Evolutionary conservation across 257 asterid genomes (phyloP).

Genomic region (Galeopsis tetrahit): DNA sequence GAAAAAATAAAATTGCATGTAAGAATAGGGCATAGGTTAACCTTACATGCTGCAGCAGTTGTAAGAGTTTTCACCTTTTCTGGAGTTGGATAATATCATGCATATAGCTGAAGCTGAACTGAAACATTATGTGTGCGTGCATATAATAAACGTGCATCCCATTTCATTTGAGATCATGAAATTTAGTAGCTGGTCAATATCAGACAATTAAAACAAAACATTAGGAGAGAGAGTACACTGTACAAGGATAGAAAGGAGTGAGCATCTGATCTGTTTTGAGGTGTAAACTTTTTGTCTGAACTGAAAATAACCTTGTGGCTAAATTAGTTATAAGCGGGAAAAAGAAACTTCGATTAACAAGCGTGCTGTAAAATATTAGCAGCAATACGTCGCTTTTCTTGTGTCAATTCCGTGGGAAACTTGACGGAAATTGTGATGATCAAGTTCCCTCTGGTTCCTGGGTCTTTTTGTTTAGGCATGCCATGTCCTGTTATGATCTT

Average conservation of each 20-base stretch:
- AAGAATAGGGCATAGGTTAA: background rate
- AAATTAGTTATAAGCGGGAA: constrained; percentile 11
- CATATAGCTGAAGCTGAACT: background rate
- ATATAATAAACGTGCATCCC: background rate
- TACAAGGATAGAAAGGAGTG: constrained; percentile 10
- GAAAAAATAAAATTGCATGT: background rate
- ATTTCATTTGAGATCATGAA: background rate
- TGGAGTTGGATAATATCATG: constrained; percentile 4
- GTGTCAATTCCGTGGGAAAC: constrained; percentile 65
- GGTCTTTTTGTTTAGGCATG: constrained; percentile 69
- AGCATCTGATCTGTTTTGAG: constrained; percentile 20
- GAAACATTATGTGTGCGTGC: background rate
- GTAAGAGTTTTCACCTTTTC: constrained; percentile 9
- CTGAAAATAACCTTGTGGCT: constrained; percentile 16
- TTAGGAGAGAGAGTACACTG: background rate
- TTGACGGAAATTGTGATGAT: constrained; percentile 50
- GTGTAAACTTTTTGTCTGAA: constrained; percentile 1
- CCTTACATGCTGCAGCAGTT: background rate
- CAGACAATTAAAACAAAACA: background rate
- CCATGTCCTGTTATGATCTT: constrained; percentile 67
- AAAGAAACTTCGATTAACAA: constrained; percentile 32
- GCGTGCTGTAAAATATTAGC: constrained; percentile 47
- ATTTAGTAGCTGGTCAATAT: constrained; percentile 1
- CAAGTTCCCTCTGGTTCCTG: constrained; percentile 66
- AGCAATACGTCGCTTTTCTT: constrained; percentile 52